These are phyloP conservation scores for Ceratocystis diversiconidia DNA, from an alignment of 2,329 filamentous ascomycete species.

Conservation along the genomic window DNA sequence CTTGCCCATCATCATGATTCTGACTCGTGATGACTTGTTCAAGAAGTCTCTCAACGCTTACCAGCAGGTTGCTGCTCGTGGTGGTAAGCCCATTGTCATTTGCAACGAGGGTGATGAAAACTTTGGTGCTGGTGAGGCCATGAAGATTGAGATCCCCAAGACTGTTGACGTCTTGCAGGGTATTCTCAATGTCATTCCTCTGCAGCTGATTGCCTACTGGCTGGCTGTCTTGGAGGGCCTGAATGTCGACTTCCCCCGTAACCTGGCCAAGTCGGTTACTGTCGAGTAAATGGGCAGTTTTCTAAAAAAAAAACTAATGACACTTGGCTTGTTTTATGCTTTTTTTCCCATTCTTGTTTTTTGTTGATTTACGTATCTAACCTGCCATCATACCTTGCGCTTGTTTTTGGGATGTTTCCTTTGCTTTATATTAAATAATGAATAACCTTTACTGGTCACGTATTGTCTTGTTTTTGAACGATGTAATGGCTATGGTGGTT, in stretches of 20 bases:
- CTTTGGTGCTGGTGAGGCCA: conserved; percentile 74
- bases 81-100: conserved; percentile 94
- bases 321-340: conserved; percentile 19
- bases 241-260: conserved; percentile 97
- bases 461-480: conserved; percentile 5
- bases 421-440: conserved; percentile 4
- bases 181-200: conserved; percentile 90
- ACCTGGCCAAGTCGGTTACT: conserved; percentile 96
- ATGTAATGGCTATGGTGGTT: conserved; percentile 5
- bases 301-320: conserved; percentile 15
- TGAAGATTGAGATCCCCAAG: conserved; percentile 94
- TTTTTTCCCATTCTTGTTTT: conserved; percentile 13
- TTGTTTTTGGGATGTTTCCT: conserved; percentile 16
- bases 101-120: conserved; percentile 85
- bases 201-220: conserved; percentile 99
- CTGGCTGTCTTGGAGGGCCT: conserved; percentile 88
- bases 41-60: conserved; percentile 99
- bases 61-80: conserved; percentile 95
- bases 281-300: conserved; percentile 57
- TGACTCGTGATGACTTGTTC: conserved; percentile 91
- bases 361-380: conserved; percentile 18
- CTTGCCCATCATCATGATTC: conserved; percentile 98
- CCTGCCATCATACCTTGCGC: conserved; percentile 17
- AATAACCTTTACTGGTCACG: conserved; percentile 8
- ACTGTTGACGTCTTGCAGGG: conserved; percentile 93